Base-by-base conservation (phyloP, 768 basidiomycete species). In the Leccinum variicolor region DNA sequence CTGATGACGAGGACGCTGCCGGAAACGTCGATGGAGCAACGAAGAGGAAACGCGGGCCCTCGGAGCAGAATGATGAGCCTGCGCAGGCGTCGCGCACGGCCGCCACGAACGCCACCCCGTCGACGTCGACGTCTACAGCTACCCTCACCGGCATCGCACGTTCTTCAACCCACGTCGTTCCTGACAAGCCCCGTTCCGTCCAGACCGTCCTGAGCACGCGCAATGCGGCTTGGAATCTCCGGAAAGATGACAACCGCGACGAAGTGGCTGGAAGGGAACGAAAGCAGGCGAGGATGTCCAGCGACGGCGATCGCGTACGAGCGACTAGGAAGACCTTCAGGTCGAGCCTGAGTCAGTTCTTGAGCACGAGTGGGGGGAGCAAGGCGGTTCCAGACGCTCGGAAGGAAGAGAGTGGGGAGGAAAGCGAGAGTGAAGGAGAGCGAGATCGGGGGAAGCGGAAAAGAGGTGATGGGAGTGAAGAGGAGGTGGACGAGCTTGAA, bases 151-250 rank as follows among this genome's bases (percentile, higher is more conserved):
- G 28, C 26, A 1, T 26, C 21, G 26, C 21, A 23, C 56, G n/a
- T 43, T 23, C 62, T 9, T 50, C 52, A 4, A 51, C 55, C 0
- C 26, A 8, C n/a, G 11, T 39, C n/a, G 14, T 39, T 6, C 3
- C 26, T 17, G 61, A 58, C 1, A 72, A 71, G 21, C 67, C 71
- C 3, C 63, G 58, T 33, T 62, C 65, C 1, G 62, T 60, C 4
- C 77, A 81, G 62, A 75, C 79, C 57, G 76, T 82, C 4, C 66
- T 87, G 33, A 78, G 75, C 62, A 88, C 87, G 0, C 71, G 76
- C 4, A 69, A 73, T 5, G 81, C 86, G 3, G 65, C 72, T 1
- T 89, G 86, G 81, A 77, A 76, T 55, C 60, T 77, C 17, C 64
- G 67, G 25, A 63, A 51, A 14, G 50, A 62, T n/a, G 50, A 36